phyloP scores from a whole-genome alignment of 495 filamentous ascomycete species.

The Cetradonia linearis region DNA sequence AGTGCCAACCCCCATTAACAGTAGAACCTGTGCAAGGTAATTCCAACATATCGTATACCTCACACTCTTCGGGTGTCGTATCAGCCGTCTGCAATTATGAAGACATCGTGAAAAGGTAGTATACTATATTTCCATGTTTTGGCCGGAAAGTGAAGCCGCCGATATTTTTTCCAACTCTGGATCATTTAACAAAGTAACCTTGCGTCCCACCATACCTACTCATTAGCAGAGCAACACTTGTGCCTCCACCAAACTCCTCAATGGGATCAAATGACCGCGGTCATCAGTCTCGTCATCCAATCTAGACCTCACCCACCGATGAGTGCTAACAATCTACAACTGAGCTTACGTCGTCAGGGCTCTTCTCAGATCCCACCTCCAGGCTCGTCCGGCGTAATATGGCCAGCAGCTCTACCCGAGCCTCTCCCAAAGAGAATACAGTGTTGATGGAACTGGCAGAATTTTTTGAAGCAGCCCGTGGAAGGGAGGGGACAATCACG shows the following conservation, averaged over 20 bases:
- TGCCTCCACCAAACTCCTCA: background rate
- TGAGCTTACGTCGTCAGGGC: background rate
- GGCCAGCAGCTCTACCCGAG: background rate
- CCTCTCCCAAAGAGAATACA: background rate
- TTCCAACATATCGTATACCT: background rate
- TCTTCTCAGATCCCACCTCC: background rate
- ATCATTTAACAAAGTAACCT: background rate
- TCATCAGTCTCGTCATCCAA: background rate
- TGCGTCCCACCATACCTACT: background rate
- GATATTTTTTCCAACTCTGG: background rate
- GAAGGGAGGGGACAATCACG: background rate
- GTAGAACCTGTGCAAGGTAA: background rate
- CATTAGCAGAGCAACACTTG: background rate
- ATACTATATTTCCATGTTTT: background rate
- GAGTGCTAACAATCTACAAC: background rate
- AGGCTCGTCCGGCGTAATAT: background rate
- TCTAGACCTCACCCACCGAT: background rate
- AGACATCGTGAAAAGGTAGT: background rate
- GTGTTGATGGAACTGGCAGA: background rate
- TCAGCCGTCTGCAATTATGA: background rate
- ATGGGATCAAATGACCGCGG: too few species aligned
- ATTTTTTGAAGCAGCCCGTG: background rate
- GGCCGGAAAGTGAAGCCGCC: background rate
- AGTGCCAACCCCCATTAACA: background rate
- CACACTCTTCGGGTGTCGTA: background rate